Percentiles rank a stretch among this genome's conserved stretches.
Conservation (phyloP, 2,329 filamentous ascomycete species). For the Colletotrichum sp. region DNA sequence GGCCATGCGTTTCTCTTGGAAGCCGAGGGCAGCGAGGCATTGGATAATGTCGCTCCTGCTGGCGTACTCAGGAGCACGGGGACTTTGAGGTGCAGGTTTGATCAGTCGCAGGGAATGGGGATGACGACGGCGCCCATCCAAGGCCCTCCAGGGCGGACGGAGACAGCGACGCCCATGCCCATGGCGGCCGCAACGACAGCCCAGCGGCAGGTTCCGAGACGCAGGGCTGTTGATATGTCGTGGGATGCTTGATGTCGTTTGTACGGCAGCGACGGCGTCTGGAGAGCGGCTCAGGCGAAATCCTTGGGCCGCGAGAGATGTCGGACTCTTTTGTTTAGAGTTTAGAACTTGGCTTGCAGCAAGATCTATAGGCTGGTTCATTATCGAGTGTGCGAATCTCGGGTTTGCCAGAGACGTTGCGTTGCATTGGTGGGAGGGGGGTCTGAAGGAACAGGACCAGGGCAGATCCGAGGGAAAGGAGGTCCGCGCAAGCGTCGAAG, state of each 20-base stretch:
- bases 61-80: background rate
- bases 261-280: background rate
- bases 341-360: slow-evolving; percentile 1
- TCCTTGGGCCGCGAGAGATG: background rate
- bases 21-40: background rate
- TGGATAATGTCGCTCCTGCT: background rate
- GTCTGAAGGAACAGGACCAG: background rate
- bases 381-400: background rate
- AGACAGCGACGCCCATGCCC: background rate
- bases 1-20: background rate
- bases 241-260: background rate
- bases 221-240: background rate
- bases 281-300: background rate
- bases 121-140: background rate
- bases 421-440: background rate
- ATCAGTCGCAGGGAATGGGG: background rate
- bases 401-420: slow-evolving; percentile 8
- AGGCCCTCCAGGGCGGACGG: background rate
- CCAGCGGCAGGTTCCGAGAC: slow-evolving; percentile 15
- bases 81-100: background rate
- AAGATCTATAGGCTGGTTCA: background rate
- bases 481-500: background rate
- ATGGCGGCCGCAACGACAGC: background rate
- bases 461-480: background rate
- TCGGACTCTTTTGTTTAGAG: background rate